Conservation (phyloP, 495 filamentous ascomycete species). For the Opeltia flavorubescens region DNA sequence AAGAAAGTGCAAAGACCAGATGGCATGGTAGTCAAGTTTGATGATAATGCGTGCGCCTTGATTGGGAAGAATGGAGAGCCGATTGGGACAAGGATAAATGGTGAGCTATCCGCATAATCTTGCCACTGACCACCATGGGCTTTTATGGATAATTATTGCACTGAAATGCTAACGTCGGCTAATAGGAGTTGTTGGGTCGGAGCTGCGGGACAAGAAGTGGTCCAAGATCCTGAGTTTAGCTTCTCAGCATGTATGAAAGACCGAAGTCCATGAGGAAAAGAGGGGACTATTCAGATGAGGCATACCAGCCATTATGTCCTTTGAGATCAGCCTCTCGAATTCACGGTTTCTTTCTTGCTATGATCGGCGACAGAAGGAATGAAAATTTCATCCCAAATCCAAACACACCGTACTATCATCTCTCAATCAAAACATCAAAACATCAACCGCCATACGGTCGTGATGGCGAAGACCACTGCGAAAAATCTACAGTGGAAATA, state of each 20-base stretch:
- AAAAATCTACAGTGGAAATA: no score
- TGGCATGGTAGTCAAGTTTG: conserved; percentile 80
- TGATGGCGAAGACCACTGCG: no score
- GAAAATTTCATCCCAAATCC: no score
- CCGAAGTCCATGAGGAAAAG: neutral
- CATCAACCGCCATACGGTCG: no score
- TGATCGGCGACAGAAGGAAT: no score
- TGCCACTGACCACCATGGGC: neutral
- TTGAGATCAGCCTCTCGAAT: no score
- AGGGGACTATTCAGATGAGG: no score
- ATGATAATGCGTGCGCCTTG: conserved; percentile 95
- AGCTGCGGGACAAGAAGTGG: conserved; percentile 82
- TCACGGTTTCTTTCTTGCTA: no score
- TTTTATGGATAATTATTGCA: neutral
- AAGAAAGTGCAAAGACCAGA: conserved; percentile 78
- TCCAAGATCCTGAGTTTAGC: conserved; percentile 95
- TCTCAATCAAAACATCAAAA: no score
- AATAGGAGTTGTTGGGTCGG: conserved; percentile 66
- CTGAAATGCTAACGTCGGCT: conserved; percentile 4
- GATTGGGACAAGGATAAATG: conserved; percentile 82
- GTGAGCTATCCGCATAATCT: conserved; percentile 25
- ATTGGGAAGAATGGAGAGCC: conserved; percentile 97
- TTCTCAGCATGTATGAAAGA: conserved; percentile 63
- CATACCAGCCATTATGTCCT: no score
- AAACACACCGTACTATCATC: no score